Conservation (phyloP, 345 rosid species). For the Acer yangbiense region DNA sequence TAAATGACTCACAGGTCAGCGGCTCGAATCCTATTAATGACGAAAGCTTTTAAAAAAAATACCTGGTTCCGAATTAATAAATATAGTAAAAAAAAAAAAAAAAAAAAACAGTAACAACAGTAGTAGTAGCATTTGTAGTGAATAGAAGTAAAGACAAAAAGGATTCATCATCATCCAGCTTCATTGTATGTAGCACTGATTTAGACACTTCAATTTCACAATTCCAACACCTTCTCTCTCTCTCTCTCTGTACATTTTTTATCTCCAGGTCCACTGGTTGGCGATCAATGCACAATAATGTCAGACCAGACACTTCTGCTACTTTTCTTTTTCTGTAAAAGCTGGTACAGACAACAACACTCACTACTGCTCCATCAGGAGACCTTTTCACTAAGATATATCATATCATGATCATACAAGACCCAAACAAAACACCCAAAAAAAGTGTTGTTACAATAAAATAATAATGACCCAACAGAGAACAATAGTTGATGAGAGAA, state of each 20-base stretch:
- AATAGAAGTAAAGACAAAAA: not conserved
- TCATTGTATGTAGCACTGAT: not conserved
- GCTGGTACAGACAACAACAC: not conserved
- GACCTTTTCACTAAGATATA: not conserved
- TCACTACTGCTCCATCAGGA: not conserved
- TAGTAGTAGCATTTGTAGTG: not conserved
- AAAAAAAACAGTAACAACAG: not conserved
- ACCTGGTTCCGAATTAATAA: too few relatives aligned
- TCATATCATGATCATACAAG: not conserved
- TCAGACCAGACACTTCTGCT: not conserved
- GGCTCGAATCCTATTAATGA: too few relatives aligned
- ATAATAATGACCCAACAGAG: slow-evolving; percentile 4
- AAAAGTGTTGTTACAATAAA: not conserved
- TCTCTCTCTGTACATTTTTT: not conserved
- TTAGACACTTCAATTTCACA: not conserved
- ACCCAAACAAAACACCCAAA: too few relatives aligned
- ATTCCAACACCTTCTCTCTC: not conserved
- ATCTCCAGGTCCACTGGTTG: not conserved
- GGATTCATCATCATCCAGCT: not conserved
- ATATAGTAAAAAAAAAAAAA: too few relatives aligned
- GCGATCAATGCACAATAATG: not conserved
- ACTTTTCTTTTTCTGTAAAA: not conserved
- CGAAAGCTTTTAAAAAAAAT: too few relatives aligned
- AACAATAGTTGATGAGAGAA: not conserved
- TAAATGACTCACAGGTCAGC: too few relatives aligned